Base-by-base conservation (phyloP, 495 filamentous ascomycete species). In the Lophium mytilinum region DNA sequence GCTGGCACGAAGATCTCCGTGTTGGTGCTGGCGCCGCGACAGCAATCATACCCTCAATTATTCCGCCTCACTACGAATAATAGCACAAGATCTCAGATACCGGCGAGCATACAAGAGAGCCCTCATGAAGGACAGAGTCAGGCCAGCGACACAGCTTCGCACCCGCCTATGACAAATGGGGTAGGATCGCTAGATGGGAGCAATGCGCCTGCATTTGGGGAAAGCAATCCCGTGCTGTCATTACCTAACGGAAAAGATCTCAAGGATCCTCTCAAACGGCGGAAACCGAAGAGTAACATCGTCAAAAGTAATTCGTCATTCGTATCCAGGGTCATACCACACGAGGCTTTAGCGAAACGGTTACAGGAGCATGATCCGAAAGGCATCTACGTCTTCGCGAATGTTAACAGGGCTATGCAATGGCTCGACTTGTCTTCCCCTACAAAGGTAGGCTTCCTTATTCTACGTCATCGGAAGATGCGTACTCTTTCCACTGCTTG, bases 241-340 rank as follows among this genome's bases (percentile, higher is more conserved):
- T 37, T 63, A 8, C 50, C 55, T 4, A 72, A 70, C 43, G 69
- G 75, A 2, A 74, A 78, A 53, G 70, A 71, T 14, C 72, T 70
- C n/a, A 95, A 90, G 71, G 90, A 95, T 61, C 76, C 79, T 3
- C 73, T 78, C 49, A 95, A 95, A 71, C 74, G 83, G 63, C 79
- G 85, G 58, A 98, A 97, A 71, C 94, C 93, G 10, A 96, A 96
- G 74, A 96, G 89, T 70, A 97, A 93, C 69, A 90, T 98, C 64
- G 82, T 90, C 40, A 98, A 98, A 76, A 96, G 89, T 73, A 96
- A 95, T 71, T 97, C 93, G 17, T 92, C 90, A 4, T 97, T 96
- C 66, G 90, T 98, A 18, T 96, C 91, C 6, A 75, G 93, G 50
- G 91, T 95, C n/a, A 94, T 96, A 46, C 82, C 88, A 7, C 87